Evolutionary conservation across 1,139 yeast species (phyloP).

Genomic region (Debaryomyces udenii): DNA sequence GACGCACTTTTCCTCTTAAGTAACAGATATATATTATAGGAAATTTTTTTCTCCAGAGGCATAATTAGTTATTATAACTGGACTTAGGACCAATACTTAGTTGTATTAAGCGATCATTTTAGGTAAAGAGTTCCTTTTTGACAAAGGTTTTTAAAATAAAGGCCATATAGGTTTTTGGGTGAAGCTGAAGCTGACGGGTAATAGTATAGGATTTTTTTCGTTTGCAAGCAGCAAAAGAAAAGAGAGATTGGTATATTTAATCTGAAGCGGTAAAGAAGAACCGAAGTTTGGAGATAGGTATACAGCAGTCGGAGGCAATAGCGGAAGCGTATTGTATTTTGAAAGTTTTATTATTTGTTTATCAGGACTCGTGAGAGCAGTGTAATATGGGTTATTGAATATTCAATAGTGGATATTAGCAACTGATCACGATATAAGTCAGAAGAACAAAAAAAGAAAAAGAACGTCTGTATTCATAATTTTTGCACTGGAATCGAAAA

Average conservation of each 20-base stretch:
- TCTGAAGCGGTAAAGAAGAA: not conserved
- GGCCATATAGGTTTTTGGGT: slow-evolving; percentile 10
- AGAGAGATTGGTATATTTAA: not conserved
- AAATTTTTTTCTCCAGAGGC: slow-evolving; percentile 1
- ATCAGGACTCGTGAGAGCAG: slow-evolving; percentile 2
- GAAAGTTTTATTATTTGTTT: slow-evolving; percentile 3
- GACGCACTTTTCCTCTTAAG: slow-evolving; percentile 4
- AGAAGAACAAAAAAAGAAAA: slow-evolving; percentile 3
- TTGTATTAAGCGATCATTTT: slow-evolving; percentile 9
- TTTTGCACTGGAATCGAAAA: slow-evolving; percentile 4
- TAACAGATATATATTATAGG: not conserved
- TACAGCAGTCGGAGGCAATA: slow-evolving; percentile 2
- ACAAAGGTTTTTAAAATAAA: slow-evolving; percentile 8
- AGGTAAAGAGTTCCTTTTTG: slow-evolving; percentile 7
- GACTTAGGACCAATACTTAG: slow-evolving; percentile 2
- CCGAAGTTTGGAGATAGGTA: not conserved
- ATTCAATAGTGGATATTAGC: slow-evolving; percentile 7
- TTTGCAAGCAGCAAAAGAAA: not conserved
- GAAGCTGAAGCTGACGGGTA: slow-evolving; percentile 9
- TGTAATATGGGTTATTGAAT: slow-evolving; percentile 8
- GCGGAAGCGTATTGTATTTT: slow-evolving; percentile 1
- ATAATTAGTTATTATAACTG: slow-evolving; percentile 7
- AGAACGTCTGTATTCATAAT: slow-evolving; percentile 5
- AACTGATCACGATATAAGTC: not conserved
- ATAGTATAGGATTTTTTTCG: not conserved